Percentiles rank a stretch among this genome's conserved stretches.
phyloP scores from a whole-genome alignment of 1,139 yeast species.

The Candida albicans region DNA sequence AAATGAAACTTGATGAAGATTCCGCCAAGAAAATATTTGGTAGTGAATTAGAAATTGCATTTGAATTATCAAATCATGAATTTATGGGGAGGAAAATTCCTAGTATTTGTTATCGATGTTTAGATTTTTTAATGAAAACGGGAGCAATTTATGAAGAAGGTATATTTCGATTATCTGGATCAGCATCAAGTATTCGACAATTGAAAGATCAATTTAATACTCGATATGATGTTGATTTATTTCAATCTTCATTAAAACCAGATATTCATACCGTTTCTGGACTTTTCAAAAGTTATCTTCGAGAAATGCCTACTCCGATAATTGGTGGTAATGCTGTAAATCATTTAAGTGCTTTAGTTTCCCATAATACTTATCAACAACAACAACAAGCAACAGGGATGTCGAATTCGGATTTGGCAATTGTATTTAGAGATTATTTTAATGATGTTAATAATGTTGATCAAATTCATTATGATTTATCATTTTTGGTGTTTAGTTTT shows the following conservation, averaged over 20 bases:
- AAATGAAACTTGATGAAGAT: conserved; percentile 39
- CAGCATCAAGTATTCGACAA: conserved; percentile 72
- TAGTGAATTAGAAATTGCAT: conserved; percentile 55
- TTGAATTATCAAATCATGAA: conserved; percentile 48
- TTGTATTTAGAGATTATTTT: conserved; percentile 32
- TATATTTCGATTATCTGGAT: conserved; percentile 86
- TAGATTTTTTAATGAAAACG: conserved; percentile 63
- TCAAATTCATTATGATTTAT: conserved; percentile 55
- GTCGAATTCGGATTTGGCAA: conserved; percentile 24
- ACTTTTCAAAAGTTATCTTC: conserved; percentile 66
- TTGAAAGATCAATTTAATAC: conserved; percentile 69
- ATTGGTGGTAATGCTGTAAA: conserved; percentile 51
- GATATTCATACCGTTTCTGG: conserved; percentile 84
- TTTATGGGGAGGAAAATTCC: conserved; percentile 59
- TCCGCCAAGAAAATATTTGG: conserved; percentile 59
- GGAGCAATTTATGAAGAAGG: conserved; percentile 88
- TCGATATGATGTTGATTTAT: conserved; percentile 68
- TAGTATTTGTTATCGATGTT: conserved; percentile 72
- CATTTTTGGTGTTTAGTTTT: conserved; percentile 66
- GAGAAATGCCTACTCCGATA: conserved; percentile 70
- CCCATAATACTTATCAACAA: conserved; percentile 7
- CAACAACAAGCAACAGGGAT: conserved; percentile 12
- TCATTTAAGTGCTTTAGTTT: conserved; percentile 22
- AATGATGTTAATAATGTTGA: conserved; percentile 27
- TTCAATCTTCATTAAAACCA: conserved; percentile 38